Evolutionary conservation across 768 basidiomycete genomes (phyloP).

Genomic region (Suillus decipiens): DNA sequence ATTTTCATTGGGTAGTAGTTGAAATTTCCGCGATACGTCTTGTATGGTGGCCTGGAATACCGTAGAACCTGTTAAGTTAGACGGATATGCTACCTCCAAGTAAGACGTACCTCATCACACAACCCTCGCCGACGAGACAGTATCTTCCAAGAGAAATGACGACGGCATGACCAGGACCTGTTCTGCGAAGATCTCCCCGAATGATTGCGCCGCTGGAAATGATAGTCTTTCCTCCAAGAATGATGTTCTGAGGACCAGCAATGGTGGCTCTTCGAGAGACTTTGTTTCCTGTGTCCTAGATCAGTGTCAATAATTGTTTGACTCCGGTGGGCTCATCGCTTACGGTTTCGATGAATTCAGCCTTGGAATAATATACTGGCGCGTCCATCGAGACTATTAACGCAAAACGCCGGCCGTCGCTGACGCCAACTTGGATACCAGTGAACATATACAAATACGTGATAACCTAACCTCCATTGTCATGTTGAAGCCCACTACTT

Average conservation of each 20-base stretch:
- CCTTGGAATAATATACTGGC: conserved; percentile 76
- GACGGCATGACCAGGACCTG: conserved; percentile 90
- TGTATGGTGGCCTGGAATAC: conserved; percentile 71
- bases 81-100: conserved; percentile 5
- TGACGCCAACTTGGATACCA: neutral
- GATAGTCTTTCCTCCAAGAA: conserved; percentile 95
- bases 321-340: conserved; percentile 17
- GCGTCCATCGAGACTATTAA: conserved; percentile 52
- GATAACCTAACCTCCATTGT: neutral
- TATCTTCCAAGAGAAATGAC: conserved; percentile 93
- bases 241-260: conserved; percentile 93
- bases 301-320: conserved; percentile 11
- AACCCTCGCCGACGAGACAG: conserved; percentile 87
- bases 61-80: neutral
- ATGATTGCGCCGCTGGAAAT: conserved; percentile 90
- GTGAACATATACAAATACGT: neutral
- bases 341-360: conserved; percentile 90
- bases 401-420: neutral
- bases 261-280: conserved; percentile 91
- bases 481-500: neutral
- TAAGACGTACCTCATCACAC: conserved; percentile 74
- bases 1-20: conserved; percentile 99
- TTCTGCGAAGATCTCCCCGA: conserved; percentile 88
- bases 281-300: conserved; percentile 93
- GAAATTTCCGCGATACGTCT: conserved; percentile 87